Conservation (phyloP, 75 land plant species). For the Cupressus sempervirens region DNA sequence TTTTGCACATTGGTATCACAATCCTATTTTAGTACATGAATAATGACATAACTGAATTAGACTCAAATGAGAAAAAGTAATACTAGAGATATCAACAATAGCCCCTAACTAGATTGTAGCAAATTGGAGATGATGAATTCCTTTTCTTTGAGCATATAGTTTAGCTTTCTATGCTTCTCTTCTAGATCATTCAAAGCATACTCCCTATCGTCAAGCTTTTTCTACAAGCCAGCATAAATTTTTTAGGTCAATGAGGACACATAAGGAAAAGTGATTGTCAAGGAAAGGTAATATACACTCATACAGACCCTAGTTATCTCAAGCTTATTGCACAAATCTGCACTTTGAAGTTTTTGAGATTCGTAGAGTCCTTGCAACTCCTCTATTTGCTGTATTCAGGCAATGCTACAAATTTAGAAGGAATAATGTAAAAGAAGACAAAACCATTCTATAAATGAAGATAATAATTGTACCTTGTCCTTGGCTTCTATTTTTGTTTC, state of each 20-base stretch:
- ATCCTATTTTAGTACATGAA: not conserved
- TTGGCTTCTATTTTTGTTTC: conserved; percentile 78
- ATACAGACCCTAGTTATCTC: conserved; percentile 50
- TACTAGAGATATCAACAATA: not conserved
- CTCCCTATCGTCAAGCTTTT: conserved; percentile 62
- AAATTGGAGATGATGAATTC: conserved; percentile 81
- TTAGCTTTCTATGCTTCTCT: conserved; percentile 75
- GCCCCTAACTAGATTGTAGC: conserved; percentile 65
- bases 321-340: conserved; percentile 59
- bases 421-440: not conserved
- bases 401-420: conserved; percentile 4
- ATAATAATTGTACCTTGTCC: conserved; percentile 64
- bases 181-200: conserved; percentile 53
- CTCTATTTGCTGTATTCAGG: conserved; percentile 49
- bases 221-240: conserved; percentile 39
- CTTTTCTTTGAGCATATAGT: conserved; percentile 62
- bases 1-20: conserved; percentile 39
- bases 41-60: not conserved
- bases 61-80: not conserved
- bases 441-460: conserved; percentile 8
- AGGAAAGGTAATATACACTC: not conserved
- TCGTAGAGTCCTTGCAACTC: conserved; percentile 66
- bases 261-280: not conserved
- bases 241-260: not conserved
- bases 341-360: conserved; percentile 46